Evolutionary conservation across 2,329 filamentous ascomycete species (phyloP).

Genomic region (Parascedosporium putredinis): DNA sequence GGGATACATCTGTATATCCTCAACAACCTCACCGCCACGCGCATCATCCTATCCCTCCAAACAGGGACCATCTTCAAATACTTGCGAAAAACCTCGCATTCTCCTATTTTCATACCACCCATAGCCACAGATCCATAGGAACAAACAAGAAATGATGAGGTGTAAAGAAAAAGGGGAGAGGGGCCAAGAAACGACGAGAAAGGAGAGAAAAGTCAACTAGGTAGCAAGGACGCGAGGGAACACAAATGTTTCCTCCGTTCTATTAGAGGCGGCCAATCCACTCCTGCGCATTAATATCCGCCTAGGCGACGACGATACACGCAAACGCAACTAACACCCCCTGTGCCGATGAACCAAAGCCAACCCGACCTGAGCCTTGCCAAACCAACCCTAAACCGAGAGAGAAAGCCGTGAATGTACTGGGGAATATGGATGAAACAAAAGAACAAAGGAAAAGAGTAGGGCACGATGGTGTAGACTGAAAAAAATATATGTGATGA

Average conservation of each 20-base stretch:
- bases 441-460: conserved; percentile 1
- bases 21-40: too few relatives aligned
- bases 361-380: neutral
- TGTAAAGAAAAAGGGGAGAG: too few relatives aligned
- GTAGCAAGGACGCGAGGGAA: neutral
- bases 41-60: neutral
- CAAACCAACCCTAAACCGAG: neutral
- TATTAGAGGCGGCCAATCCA: neutral
- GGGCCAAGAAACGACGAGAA: neutral
- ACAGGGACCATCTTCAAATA: neutral
- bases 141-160: neutral
- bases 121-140: neutral
- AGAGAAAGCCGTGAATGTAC: neutral
- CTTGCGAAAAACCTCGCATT: neutral
- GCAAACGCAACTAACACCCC: neutral
- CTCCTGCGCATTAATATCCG: neutral
- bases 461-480: neutral
- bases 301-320: neutral
- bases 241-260: neutral
- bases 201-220: neutral
- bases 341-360: neutral
- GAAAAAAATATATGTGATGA: conserved; percentile 4
- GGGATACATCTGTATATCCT: too few relatives aligned
- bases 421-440: neutral
- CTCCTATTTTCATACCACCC: neutral